Evolutionary conservation across 1,284 basidiomycete genomes (phyloP).

Genomic region (Vanrija pseudolonga): DNA sequence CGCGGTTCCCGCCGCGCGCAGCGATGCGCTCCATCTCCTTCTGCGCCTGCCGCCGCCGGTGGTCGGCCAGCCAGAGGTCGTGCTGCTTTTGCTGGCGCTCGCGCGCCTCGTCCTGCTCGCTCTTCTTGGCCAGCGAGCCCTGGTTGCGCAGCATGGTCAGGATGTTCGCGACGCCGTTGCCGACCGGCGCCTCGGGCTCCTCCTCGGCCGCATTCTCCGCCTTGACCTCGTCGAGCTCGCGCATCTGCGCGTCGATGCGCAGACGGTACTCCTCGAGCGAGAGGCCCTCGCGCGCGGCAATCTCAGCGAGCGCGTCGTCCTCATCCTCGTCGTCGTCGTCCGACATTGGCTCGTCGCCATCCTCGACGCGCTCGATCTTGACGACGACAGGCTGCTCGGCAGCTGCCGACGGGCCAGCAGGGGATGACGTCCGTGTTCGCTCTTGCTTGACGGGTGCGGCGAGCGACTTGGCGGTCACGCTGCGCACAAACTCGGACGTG

Average conservation of each 20-base stretch:
- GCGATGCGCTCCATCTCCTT: conserved; percentile 75
- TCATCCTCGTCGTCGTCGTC: conserved; percentile 71
- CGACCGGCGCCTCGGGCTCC: conserved; percentile 63
- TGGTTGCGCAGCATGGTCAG: conserved; percentile 85
- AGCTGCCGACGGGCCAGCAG: conserved; percentile 39
- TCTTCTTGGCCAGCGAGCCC: conserved; percentile 71
- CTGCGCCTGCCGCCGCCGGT: conserved; percentile 68
- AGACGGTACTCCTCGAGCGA: conserved; percentile 46
- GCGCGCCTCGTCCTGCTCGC: conserved; percentile 61
- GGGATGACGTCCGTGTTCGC: conserved; percentile 23
- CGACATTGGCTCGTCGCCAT: conserved; percentile 55
- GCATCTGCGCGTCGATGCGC: conserved; percentile 48
- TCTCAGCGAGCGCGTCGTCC: conserved; percentile 55
- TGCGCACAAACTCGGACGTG: conserved; percentile 93
- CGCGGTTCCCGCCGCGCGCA: conserved; percentile 74
- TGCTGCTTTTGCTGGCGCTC: conserved; percentile 68
- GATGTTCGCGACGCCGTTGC: conserved; percentile 79
- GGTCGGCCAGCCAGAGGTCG: conserved; percentile 85
- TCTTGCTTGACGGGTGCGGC: conserved; percentile 42
- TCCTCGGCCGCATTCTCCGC: conserved; percentile 57
- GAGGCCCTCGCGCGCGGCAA: conserved; percentile 48
- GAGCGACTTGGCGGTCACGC: conserved; percentile 60
- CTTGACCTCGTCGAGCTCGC: conserved; percentile 62
- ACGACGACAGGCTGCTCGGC: conserved; percentile 54
- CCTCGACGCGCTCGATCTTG: conserved; percentile 49